These are phyloP conservation scores for Durotheca rogersii DNA, from an alignment of 495 filamentous ascomycete genomes.

Conservation along the genomic window DNA sequence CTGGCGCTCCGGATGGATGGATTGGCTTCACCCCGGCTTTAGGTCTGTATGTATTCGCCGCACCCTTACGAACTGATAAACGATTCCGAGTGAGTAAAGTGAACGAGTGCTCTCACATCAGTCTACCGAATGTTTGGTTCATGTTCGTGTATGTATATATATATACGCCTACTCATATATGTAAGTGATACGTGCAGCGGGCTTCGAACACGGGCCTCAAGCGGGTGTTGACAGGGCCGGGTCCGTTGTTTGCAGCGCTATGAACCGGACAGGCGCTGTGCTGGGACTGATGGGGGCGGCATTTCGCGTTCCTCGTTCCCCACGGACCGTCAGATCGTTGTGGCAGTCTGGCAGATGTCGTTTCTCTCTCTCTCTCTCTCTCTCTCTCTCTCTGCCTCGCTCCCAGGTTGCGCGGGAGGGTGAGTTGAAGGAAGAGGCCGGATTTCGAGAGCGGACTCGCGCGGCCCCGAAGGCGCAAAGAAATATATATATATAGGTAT, in stretches of 20 bases:
- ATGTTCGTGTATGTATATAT: neutral
- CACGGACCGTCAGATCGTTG: conserved; percentile 5
- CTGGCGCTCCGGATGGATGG: conserved; percentile 6
- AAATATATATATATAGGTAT: neutral
- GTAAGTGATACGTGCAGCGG: conserved; percentile 5
- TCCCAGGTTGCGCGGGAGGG: too few relatives aligned
- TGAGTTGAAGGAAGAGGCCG: too few relatives aligned
- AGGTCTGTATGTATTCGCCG: conserved; percentile 8
- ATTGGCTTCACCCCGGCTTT: conserved; percentile 9
- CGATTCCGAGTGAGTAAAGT: conserved; percentile 7
- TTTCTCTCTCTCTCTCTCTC: neutral
- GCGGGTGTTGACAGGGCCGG: conserved; percentile 21
- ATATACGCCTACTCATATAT: neutral
- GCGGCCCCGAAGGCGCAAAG: neutral
- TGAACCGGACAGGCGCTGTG: neutral
- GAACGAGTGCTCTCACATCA: neutral
- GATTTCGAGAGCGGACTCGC: neutral
- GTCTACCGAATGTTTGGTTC: conserved; percentile 10
- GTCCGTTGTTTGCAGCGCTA: conserved; percentile 8
- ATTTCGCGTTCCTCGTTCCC: neutral
- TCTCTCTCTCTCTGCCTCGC: too few relatives aligned
- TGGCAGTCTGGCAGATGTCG: neutral
- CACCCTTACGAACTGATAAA: neutral
- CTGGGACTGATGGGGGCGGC: neutral
- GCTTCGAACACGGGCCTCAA: conserved; percentile 16